These are phyloP conservation scores for Leccinum cinnamomeum DNA, from an alignment of 1,284 basidiomycete genomes.

Conservation along the genomic window DNA sequence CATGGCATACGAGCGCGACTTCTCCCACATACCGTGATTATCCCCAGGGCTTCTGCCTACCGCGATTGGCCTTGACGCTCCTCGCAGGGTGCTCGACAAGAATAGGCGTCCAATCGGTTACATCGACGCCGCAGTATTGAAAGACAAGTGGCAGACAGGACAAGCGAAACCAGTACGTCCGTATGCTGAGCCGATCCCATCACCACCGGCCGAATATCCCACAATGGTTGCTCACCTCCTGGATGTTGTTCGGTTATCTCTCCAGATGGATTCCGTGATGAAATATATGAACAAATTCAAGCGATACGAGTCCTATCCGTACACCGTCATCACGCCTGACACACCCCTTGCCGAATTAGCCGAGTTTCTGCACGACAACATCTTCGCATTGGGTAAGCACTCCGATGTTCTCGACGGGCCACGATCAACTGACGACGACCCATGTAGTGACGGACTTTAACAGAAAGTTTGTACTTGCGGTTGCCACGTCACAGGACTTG, in stretches of 20 bases:
- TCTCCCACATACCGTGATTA: constrained; percentile 84
- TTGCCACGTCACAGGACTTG: constrained; percentile 79
- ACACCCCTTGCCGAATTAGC: constrained; percentile 78
- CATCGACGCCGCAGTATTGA: constrained; percentile 73
- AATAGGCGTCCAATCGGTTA: constrained; percentile 79
- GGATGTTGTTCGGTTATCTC: neutral
- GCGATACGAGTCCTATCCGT: constrained; percentile 62
- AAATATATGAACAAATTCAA: constrained; percentile 78
- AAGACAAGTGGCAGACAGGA: constrained; percentile 75
- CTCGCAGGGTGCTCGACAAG: constrained; percentile 67
- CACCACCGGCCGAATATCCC: neutral
- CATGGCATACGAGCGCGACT: constrained; percentile 86
- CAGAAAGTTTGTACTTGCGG: constrained; percentile 83
- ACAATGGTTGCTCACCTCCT: neutral
- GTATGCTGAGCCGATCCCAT: neutral
- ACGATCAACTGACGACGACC: constrained; percentile 3
- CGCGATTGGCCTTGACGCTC: constrained; percentile 9
- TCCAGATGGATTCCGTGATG: constrained; percentile 61
- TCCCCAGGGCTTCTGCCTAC: neutral
- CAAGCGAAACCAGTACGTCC: constrained; percentile 63
- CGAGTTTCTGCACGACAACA: constrained; percentile 65
- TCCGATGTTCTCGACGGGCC: neutral
- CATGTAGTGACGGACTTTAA: constrained; percentile 77
- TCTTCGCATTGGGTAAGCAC: constrained; percentile 74
- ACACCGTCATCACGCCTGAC: constrained; percentile 78